Evolutionary conservation across 306 rosid species (phyloP), one percentile per base, ranked within the genome.

Genomic region (Begonia fuchsioides): DNA sequence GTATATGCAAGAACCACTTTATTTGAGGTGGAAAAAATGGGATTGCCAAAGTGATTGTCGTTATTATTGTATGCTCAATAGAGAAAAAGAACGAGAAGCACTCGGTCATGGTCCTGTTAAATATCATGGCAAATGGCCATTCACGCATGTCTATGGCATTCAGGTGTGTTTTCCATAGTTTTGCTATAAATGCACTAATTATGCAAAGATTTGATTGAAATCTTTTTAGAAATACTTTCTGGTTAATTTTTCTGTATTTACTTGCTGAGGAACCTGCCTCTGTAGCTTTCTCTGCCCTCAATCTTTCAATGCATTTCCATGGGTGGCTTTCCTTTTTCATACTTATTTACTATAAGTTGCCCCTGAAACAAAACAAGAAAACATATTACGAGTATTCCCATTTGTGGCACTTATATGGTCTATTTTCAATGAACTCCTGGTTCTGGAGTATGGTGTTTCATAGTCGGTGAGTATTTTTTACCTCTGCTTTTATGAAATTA

Each of bases 51-150:
- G 83, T 16, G 98, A 85, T 61, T 90, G 98, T 56, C 68, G 95
- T 50, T 77, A 90, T 58, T 72, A 85, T 66, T 90, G 98, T 80
- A 85, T 79, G 94, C 66, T 81, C 49, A 68, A 74, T 26, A 75
- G 92, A 76, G 98, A 85, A 69, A 92, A 73, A 53, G 95, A 90
- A 66, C 75, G 92, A 71, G 79, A 59, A 38, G 70, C 71, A 56
- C 81, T 74, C 18, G 95, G 95, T 43, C 75, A 71, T 59, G 71
- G 57, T 48, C 93, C 95, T 44, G 67, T 90, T 55, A 90, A 90
- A 60, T 85, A 85, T 63, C 98, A 90, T 47, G 93, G 87, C 12
- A 85, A 90, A 77, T 90, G 98, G 98, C 95, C 95, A 13, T 79
- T 85, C 64, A 47, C 32, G 56, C 83, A 94, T 43, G 78, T 90